Conservation (phyloP, 768 basidiomycete species). For the Tricholoma bakamatsutake region DNA sequence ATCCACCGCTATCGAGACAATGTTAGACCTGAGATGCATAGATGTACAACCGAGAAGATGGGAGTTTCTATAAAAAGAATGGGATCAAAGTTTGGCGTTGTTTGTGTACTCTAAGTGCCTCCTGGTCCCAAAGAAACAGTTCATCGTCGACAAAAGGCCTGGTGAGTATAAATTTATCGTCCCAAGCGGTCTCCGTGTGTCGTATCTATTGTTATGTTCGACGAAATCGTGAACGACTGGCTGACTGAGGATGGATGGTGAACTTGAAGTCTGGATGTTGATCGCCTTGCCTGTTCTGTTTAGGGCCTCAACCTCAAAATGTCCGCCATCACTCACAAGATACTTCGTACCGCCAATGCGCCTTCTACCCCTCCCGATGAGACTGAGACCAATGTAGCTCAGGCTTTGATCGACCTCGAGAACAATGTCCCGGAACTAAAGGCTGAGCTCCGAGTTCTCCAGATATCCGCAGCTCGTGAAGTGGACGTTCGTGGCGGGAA, state of each 20-base stretch:
- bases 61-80: slow-evolving; percentile 10
- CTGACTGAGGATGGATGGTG: slow-evolving; percentile 50
- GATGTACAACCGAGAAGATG: slow-evolving; percentile 3
- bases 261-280: slow-evolving; percentile 39
- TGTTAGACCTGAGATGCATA: no score
- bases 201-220: slow-evolving; percentile 16
- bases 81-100: slow-evolving; percentile 20
- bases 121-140: slow-evolving; percentile 28
- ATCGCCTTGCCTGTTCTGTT: slow-evolving; percentile 23
- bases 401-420: slow-evolving; percentile 96
- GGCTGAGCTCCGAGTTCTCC: slow-evolving; percentile 88
- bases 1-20: no score
- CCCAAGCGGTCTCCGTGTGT: slow-evolving; percentile 18
- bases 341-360: slow-evolving; percentile 94
- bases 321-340: slow-evolving; percentile 73
- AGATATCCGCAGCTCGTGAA: slow-evolving; percentile 98
- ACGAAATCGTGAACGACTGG: slow-evolving; percentile 19
- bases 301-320: slow-evolving; percentile 47
- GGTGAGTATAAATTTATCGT: slow-evolving; percentile 50
- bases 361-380: slow-evolving; percentile 86
- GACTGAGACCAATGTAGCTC: slow-evolving; percentile 86
- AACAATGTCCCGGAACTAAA: slow-evolving; percentile 98
- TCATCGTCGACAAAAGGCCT: slow-evolving; percentile 52
- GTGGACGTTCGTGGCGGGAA: slow-evolving; percentile 99
- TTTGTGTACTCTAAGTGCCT: slow-evolving; percentile 26